A percentile compares a stretch with the other conserved stretches of the same genome.
Evolutionary conservation across 2,329 filamentous ascomycete species (phyloP).

Genomic region (Leptographium wingfieldii): DNA sequence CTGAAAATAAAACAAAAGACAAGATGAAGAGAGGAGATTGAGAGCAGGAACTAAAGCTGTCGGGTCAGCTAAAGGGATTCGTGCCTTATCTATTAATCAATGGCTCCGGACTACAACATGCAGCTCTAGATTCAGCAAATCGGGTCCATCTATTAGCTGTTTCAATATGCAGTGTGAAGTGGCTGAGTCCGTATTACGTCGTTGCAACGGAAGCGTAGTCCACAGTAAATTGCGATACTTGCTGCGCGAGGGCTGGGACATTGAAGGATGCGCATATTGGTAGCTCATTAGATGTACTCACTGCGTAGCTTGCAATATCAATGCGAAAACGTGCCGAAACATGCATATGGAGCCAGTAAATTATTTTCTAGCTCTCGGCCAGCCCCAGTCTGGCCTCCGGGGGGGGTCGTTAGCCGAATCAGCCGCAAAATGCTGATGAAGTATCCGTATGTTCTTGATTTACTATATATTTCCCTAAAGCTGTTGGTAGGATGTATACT

Average conservation of each 20-base stretch:
- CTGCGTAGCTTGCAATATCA: background rate
- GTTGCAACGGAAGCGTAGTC: background rate
- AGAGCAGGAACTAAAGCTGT: background rate
- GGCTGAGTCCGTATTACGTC: conserved; percentile 4
- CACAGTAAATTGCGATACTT: background rate
- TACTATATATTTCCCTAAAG: no score
- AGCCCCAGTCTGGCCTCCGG: background rate
- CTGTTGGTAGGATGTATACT: no score
- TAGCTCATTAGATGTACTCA: background rate
- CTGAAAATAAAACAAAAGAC: no score
- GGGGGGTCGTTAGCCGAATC: background rate
- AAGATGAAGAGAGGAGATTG: background rate
- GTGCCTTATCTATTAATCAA: background rate
- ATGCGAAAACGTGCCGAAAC: background rate
- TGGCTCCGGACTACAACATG: background rate
- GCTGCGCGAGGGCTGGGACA: background rate
- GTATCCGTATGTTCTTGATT: no score
- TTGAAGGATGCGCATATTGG: background rate
- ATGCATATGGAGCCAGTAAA: background rate
- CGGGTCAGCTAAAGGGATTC: background rate
- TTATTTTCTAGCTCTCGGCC: background rate
- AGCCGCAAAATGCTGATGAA: background rate
- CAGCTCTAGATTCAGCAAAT: background rate
- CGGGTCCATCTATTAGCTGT: background rate
- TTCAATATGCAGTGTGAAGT: background rate